Evolutionary conservation across 306 rosid genomes (phyloP).

Genomic region (Gastrolobium bilobum): DNA sequence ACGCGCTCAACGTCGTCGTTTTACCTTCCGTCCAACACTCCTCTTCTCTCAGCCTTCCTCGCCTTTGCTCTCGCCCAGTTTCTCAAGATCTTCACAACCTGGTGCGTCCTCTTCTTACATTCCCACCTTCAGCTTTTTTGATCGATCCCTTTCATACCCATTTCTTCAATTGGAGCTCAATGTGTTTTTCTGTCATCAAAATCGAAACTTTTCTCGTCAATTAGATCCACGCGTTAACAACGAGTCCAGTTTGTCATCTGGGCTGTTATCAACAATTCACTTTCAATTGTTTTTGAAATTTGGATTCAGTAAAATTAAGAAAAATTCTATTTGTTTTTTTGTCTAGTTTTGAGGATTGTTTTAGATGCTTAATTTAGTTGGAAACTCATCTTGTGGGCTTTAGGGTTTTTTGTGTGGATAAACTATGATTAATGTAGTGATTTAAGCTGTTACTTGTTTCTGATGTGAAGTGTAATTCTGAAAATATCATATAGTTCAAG

Average conservation of each 20-base stretch:
- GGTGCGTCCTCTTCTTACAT: constrained; percentile 48
- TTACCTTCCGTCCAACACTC: constrained; percentile 55
- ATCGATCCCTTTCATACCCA: background rate
- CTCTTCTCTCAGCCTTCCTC: constrained; percentile 66
- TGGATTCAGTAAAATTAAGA: no score
- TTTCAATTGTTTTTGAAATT: no score
- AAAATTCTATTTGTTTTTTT: background rate
- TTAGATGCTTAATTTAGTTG: background rate
- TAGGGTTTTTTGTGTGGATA: background rate
- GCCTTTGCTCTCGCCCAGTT: constrained; percentile 75
- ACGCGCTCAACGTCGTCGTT: constrained; percentile 45
- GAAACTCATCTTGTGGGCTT: background rate
- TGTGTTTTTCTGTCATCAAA: background rate
- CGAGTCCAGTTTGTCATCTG: background rate
- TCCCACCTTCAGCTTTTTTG: background rate
- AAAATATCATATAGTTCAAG: background rate
- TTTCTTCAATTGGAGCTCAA: background rate
- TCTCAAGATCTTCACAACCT: constrained; percentile 83
- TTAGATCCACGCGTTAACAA: background rate
- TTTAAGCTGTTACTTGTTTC: constrained; percentile 21
- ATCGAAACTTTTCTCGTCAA: background rate
- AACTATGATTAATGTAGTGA: background rate
- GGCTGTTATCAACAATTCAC: background rate
- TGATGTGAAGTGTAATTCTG: background rate
- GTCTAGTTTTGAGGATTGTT: background rate